Conservation (phyloP, 2,329 filamentous ascomycete genomes). For the Harringtonia aguacate region DNA sequence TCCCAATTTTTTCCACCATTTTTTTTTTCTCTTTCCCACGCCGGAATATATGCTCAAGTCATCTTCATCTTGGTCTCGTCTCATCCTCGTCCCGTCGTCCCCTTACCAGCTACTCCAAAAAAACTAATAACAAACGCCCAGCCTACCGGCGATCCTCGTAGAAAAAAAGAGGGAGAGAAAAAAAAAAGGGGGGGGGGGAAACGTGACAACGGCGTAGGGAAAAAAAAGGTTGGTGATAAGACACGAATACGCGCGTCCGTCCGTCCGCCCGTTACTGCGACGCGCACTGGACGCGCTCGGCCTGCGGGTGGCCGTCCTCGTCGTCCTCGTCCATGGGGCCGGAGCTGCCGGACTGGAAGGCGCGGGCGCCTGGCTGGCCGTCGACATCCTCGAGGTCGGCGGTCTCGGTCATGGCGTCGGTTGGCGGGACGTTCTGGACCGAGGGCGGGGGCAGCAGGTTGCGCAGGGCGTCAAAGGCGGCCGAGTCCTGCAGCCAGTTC, state of each 20-base stretch:
- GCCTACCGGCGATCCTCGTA: not conserved
- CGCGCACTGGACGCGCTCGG: slow-evolving; percentile 75
- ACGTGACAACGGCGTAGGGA: not conserved
- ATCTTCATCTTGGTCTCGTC: not conserved
- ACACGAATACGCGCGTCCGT: no score
- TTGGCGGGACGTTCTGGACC: slow-evolving; percentile 55
- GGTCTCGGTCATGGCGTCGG: slow-evolving; percentile 84
- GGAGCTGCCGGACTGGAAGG: slow-evolving; percentile 38
- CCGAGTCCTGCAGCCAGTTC: slow-evolving; percentile 53
- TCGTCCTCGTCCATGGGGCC: slow-evolving; percentile 63
- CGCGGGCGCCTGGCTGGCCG: slow-evolving; percentile 53
- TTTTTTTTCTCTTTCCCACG: not conserved
- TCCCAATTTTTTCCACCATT: no score
- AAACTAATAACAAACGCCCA: not conserved
- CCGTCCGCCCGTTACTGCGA: no score
- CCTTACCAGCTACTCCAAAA: no score
- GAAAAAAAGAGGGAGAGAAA: not conserved
- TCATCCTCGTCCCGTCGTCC: no score
- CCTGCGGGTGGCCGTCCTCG: slow-evolving; percentile 63
- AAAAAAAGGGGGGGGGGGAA: not conserved
- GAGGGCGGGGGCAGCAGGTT: slow-evolving; percentile 66
- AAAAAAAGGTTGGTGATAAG: not conserved
- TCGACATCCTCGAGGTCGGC: slow-evolving; percentile 82
- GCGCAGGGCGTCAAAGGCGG: slow-evolving; percentile 70
- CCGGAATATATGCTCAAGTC: not conserved